Evolutionary conservation across 306 rosid species (phyloP), one percentile per base, ranked within the genome.

Genomic region (Delonix regia): DNA sequence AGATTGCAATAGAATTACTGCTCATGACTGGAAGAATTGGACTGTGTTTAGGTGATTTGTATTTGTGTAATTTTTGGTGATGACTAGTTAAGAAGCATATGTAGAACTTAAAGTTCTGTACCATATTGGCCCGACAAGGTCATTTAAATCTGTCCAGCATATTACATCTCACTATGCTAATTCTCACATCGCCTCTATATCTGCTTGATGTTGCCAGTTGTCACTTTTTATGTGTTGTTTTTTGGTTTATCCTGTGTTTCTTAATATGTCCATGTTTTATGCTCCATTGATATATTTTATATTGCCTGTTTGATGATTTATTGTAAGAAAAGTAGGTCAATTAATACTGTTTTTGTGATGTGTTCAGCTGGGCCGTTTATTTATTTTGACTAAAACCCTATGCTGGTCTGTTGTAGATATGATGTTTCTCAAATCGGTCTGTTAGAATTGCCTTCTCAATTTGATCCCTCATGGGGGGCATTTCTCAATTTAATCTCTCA

Each of bases 21-120:
- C 41, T 36, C 42, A 18, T 57, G 67, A 52, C 30, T 25, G 52
- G 73, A 72, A 64, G 1, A 13, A 18, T 42, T 82, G 25, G 24
- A 63, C 27, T 49, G 68, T 82, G 64, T 49, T 21, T 27, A 28
- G 34, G 52, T 45, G 19, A 22, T 59, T 51, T 71, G 21, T 42
- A 19, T 45, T 28, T 12, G 57, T 71, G 21, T 42, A 19, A 55
- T 28, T 12, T 62, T 64, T 56, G 74, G 15, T 16, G 2, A 30
- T 18, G 38, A 39, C 19, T 21, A 5, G 59, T 55, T 45, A 68
- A 59, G 51, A 69, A 69, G 57, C 64, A 12, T n/a, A 1, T 28
- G 33, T 10, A 10, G 28, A 49, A 71, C 38, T 3, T 27, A 13
- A 59, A 7, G 34, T 42, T 41, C 49, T 33, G 27, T n/a, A 52